Evolutionary conservation across 331 rosid species (phyloP).

Genomic region (Cucumis variabilis): DNA sequence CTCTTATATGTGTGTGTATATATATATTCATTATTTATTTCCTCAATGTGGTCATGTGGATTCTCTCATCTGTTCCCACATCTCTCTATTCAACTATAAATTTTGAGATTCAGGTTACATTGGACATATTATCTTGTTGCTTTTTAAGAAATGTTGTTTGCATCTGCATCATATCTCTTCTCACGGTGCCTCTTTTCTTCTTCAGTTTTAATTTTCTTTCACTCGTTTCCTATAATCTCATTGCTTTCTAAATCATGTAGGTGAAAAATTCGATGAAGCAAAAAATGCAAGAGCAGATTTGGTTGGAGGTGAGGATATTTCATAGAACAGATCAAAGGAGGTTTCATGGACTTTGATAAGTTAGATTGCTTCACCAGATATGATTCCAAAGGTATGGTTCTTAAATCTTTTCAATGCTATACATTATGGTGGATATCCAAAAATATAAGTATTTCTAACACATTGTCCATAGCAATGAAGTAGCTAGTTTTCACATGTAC

Average conservation of each 20-base stretch:
- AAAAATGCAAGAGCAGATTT: slow-evolving; percentile 97
- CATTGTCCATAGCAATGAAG: neutral
- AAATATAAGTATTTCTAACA: neutral
- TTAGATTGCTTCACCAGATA: slow-evolving; percentile 98
- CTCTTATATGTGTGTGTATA: neutral
- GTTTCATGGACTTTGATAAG: slow-evolving; percentile 98
- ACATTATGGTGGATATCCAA: neutral
- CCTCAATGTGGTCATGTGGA: neutral
- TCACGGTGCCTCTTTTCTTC: neutral
- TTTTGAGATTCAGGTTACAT: neutral
- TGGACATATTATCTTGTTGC: neutral
- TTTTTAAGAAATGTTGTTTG: neutral
- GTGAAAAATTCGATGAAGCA: slow-evolving; percentile 94
- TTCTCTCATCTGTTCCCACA: neutral
- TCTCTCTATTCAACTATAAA: neutral
- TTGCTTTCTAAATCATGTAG: slow-evolving; percentile 48
- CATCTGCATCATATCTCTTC: neutral
- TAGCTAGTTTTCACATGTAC: neutral
- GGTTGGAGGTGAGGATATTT: slow-evolving; percentile 99
- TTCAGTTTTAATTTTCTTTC: neutral
- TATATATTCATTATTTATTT: neutral
- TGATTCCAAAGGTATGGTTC: slow-evolving; percentile 94
- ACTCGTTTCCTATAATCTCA: neutral
- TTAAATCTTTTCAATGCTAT: neutral
- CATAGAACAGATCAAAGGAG: slow-evolving; percentile 96